These are phyloP conservation scores for Diutina siamensis DNA, from an alignment of 1,139 yeast genomes.

Conservation along the genomic window DNA sequence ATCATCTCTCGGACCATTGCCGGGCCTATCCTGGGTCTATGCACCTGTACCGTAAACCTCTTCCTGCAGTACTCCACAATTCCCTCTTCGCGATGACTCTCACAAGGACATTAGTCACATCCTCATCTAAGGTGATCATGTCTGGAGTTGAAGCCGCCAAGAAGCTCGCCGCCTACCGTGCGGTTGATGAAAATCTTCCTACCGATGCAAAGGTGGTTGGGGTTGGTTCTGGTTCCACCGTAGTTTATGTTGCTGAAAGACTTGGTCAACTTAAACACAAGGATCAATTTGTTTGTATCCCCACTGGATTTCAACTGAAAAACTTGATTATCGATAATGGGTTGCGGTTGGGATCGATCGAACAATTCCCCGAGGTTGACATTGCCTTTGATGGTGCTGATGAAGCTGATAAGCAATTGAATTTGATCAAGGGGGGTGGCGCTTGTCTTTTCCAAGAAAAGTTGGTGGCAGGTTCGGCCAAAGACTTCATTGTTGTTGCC, in stretches of 20 bases:
- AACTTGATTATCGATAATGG: slow-evolving; percentile 78
- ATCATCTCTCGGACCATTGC: too few relatives aligned
- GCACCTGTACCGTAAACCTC: too few relatives aligned
- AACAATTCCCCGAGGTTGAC: slow-evolving; percentile 70
- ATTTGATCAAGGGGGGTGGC: slow-evolving; percentile 97
- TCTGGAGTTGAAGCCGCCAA: slow-evolving; percentile 51
- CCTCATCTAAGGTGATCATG: slow-evolving; percentile 7
- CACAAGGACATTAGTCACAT: not conserved
- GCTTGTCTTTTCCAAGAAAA: slow-evolving; percentile 97
- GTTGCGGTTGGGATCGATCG: slow-evolving; percentile 66
- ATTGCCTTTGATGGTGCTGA: slow-evolving; percentile 98
- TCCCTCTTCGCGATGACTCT: not conserved
- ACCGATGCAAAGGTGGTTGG: slow-evolving; percentile 67
- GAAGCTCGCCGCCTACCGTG: slow-evolving; percentile 78
- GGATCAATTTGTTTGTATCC: slow-evolving; percentile 60
- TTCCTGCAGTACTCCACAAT: too few relatives aligned
- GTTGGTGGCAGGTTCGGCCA: slow-evolving; percentile 75
- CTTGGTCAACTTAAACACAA: slow-evolving; percentile 62
- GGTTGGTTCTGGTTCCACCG: slow-evolving; percentile 95
- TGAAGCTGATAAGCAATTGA: slow-evolving; percentile 73
- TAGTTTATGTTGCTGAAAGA: slow-evolving; percentile 90
- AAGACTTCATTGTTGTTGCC: slow-evolving; percentile 77
- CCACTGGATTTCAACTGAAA: slow-evolving; percentile 94
- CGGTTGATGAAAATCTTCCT: slow-evolving; percentile 85
- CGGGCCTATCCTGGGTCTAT: too few relatives aligned